Evolutionary conservation across 805 yeast species (phyloP).

Genomic region (Jamesozyma piceae): DNA sequence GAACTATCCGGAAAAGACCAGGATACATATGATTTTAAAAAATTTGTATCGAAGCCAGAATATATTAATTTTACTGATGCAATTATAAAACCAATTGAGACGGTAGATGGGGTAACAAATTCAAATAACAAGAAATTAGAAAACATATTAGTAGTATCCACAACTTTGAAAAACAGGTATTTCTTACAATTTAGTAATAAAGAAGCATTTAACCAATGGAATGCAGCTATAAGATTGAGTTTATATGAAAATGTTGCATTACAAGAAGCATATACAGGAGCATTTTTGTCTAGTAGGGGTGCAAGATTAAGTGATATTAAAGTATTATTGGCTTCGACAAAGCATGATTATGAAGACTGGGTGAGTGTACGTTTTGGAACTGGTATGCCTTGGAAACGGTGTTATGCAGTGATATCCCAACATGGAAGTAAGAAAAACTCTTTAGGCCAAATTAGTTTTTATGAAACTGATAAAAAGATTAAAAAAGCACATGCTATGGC

Average conservation of each 20-base stretch:
- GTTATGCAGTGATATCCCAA: constrained; percentile 83
- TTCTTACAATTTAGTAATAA: constrained; percentile 66
- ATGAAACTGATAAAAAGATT: constrained; percentile 65
- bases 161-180: constrained; percentile 83
- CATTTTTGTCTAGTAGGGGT: constrained; percentile 85
- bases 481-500: constrained; percentile 74
- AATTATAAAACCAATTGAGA: constrained; percentile 60
- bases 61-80: constrained; percentile 91
- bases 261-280: constrained; percentile 96
- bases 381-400: constrained; percentile 96
- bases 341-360: constrained; percentile 89
- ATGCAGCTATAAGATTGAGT: constrained; percentile 70
- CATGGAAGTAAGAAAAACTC: constrained; percentile 37
- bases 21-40: constrained; percentile 39
- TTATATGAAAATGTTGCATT: constrained; percentile 71
- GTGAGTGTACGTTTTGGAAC: constrained; percentile 88
- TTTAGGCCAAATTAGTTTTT: constrained; percentile 68
- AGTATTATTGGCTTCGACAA: constrained; percentile 74
- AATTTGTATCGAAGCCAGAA: constrained; percentile 64
- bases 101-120: constrained; percentile 55
- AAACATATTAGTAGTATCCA: constrained; percentile 79
- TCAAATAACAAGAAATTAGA: constrained; percentile 41
- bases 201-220: constrained; percentile 66
- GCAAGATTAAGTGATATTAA: constrained; percentile 77
- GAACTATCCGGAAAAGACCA: constrained; percentile 37